Conservation (phyloP, 2,329 filamentous ascomycete species). For the Ustilaginoidea virens region DNA sequence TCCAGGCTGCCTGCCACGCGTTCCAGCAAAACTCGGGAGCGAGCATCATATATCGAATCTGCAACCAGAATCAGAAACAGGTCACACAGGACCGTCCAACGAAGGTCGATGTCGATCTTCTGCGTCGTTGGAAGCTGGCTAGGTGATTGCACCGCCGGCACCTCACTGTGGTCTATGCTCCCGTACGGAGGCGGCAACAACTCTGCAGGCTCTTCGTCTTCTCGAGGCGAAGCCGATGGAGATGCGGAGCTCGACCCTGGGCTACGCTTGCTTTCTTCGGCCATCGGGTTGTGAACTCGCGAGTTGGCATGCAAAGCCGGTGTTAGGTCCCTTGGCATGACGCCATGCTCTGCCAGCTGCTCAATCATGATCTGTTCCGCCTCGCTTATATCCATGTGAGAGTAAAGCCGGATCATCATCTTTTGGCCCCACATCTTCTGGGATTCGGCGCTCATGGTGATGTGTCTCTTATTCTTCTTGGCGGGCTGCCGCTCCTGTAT, state of each 20-base stretch:
- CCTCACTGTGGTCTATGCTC: slow-evolving; percentile 49
- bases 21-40: slow-evolving; percentile 74
- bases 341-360: slow-evolving; percentile 83
- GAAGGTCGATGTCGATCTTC: slow-evolving; percentile 86
- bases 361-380: slow-evolving; percentile 98
- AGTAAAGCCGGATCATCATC: slow-evolving; percentile 90
- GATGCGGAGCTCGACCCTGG: slow-evolving; percentile 9
- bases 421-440: slow-evolving; percentile 96
- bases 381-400: slow-evolving; percentile 89
- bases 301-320: slow-evolving; percentile 82
- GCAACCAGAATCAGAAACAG: slow-evolving; percentile 90
- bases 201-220: slow-evolving; percentile 31
- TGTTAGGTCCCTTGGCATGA: slow-evolving; percentile 69
- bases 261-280: slow-evolving; percentile 22
- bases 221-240: slow-evolving; percentile 9
- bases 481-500: slow-evolving; percentile 45
- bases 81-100: slow-evolving; percentile 95
- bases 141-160: slow-evolving; percentile 67
- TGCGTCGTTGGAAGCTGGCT: slow-evolving; percentile 67
- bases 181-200: slow-evolving; percentile 45
- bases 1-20: slow-evolving; percentile 65
- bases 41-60: slow-evolving; percentile 84
- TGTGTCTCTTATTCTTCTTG: slow-evolving; percentile 55
- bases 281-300: slow-evolving; percentile 83
- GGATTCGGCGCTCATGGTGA: slow-evolving; percentile 55